Evolutionary conservation across 768 basidiomycete species (phyloP).

Genomic region (Cystofilobasidium ferigula): DNA sequence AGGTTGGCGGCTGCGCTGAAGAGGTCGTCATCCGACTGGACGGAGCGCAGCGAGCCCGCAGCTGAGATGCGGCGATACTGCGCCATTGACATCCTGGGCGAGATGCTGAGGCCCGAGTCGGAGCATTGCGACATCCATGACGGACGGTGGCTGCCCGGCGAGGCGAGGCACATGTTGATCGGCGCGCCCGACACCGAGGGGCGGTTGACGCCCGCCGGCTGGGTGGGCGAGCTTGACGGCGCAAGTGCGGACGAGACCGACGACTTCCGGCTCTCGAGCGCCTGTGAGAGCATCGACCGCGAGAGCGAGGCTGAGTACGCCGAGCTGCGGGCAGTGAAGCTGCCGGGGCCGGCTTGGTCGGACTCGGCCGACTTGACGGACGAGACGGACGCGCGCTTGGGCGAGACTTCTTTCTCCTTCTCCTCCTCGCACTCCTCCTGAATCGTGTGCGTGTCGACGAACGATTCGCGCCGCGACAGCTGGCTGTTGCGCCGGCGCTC

Average conservation of each 20-base stretch:
- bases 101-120: not conserved
- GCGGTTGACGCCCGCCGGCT: not conserved
- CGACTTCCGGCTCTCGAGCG: not conserved
- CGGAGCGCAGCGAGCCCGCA: not conserved
- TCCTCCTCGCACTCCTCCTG: slow-evolving; percentile 12
- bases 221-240: not conserved
- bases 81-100: not conserved
- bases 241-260: not conserved
- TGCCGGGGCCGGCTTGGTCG: too few species aligned
- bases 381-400: not conserved
- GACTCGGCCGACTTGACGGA: too few species aligned
- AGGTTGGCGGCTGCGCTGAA: not conserved
- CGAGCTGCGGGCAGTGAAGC: not conserved
- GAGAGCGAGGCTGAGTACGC: not conserved
- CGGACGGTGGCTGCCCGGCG: not conserved
- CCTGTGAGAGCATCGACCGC: not conserved
- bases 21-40: not conserved
- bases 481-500: not conserved
- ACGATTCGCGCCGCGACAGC: not conserved
- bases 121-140: not conserved
- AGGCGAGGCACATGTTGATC: not conserved
- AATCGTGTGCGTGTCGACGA: slow-evolving; percentile 12
- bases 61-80: slow-evolving; percentile 16
- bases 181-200: not conserved
- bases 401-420: not conserved